Base-by-base conservation (phyloP, 352 stramenopile species). In the Phytophthora tubulina region DNA sequence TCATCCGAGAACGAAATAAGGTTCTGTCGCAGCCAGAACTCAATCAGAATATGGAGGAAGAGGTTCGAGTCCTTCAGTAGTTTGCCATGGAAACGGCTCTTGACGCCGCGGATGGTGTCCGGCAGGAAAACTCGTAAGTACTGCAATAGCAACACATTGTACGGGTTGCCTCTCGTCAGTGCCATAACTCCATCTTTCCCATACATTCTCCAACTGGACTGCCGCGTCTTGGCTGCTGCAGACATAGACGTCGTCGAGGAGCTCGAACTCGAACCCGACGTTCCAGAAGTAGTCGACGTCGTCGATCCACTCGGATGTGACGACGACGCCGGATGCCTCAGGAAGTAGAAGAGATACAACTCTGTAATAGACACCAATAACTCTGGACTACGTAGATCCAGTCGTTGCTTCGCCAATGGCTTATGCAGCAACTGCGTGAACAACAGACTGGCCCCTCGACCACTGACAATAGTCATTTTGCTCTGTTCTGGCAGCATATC, bases 11-110 rank as follows among this genome's bases (percentile, higher is more conserved):
- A 95, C 61, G 88, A 79, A 54, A 96, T 94, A 54, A 94, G 81
- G 65, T 96, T 96, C 63, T 96, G 90, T n/a, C 85, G 86, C 49
- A 96, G 76, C 90, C 90, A 96, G 53, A 94, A 94, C 63, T 96
- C 90, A 21, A 96, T 95, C 44, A 96, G 59, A 42, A 93, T 88
- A 61, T 96, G 87, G 30, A 96, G 76, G 65, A 96, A 96, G 3
- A 95, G 75, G 67, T 89, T 94, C 35, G 87, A 88, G 62, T 89
- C 72, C 68, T 95, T 87, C 32, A 93, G 63, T 38, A 93, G 67
- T 59, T 93, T 94, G 76, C 78, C 85, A 32, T 92, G 85, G 60
- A 94, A 94, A 21, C 88, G 87, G 64, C 88, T 95, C 58, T 88
- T 81, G 32, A 91, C 84, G 1, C 81, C 76, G 44, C 77, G 77